phyloP scores from a whole-genome alignment of 1,139 yeast genomes.

The Sugiyamaella pinicola region DNA sequence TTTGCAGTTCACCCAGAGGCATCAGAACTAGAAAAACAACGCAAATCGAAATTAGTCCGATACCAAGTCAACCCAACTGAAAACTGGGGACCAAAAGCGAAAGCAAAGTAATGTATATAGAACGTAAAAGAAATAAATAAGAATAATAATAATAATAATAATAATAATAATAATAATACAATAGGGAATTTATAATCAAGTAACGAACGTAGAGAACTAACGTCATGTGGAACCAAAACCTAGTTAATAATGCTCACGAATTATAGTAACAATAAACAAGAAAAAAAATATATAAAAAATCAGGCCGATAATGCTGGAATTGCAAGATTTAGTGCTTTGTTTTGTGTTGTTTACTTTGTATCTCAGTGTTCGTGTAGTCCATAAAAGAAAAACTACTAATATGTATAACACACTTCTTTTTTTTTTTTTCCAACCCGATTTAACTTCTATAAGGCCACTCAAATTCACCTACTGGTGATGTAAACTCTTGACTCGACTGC shows the following conservation, averaged over 20 bases:
- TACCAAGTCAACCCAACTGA: constrained; percentile 90
- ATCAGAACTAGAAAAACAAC: constrained; percentile 56
- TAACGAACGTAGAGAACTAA: constrained; percentile 14
- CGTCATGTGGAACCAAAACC: constrained; percentile 9
- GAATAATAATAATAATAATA: constrained; percentile 20
- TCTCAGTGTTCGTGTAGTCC: neutral
- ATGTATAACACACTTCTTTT: neutral
- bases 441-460: constrained; percentile 20
- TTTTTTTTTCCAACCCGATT: constrained; percentile 1
- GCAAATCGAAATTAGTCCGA: constrained; percentile 79
- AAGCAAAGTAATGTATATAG: constrained; percentile 31
- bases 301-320: neutral
- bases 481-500: constrained; percentile 17
- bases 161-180: constrained; percentile 13
- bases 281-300: constrained; percentile 13
- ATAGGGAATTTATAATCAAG: constrained; percentile 10
- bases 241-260: no score
- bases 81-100: constrained; percentile 94
- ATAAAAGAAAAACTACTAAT: neutral
- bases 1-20: constrained; percentile 57
- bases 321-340: neutral
- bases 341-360: neutral
- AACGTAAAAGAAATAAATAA: constrained; percentile 15
- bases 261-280: no score
- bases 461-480: constrained; percentile 16